Evolutionary conservation across 2,329 filamentous ascomycete species (phyloP).

Genomic region (Aspergillus fischeri): DNA sequence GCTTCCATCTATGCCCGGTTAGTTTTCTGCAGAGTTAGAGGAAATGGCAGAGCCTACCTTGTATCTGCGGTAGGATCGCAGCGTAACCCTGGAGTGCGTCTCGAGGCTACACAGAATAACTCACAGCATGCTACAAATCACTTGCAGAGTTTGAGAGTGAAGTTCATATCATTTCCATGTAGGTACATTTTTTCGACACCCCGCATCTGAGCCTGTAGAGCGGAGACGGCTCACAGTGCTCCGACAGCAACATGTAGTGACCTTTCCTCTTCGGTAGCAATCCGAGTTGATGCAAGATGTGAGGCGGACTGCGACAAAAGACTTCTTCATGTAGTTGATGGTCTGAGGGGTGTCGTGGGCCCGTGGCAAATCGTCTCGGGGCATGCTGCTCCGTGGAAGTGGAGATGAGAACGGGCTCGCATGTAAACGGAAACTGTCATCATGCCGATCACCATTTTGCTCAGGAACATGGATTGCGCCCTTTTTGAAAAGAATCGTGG

Average conservation of each 20-base stretch:
- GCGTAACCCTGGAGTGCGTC: background rate
- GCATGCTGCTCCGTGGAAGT: background rate
- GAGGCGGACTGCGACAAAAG: background rate
- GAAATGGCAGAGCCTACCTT: background rate
- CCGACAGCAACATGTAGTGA: slow-evolving; percentile 11
- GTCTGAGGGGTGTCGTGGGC: background rate
- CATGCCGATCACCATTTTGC: background rate
- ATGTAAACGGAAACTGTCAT: background rate
- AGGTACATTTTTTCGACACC: background rate
- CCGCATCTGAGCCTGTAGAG: background rate
- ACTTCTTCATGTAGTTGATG: background rate
- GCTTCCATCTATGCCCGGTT: slow-evolving; percentile 14
- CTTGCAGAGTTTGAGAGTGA: background rate
- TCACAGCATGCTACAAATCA: background rate
- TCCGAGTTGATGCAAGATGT: background rate
- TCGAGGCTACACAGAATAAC: background rate
- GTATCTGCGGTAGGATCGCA: background rate
- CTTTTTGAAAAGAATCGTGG: background rate
- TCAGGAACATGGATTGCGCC: background rate
- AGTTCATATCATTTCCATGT: background rate
- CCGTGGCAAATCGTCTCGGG: background rate
- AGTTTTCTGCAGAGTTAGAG: background rate
- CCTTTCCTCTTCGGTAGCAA: background rate
- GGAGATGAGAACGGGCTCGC: background rate
- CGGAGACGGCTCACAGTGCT: slow-evolving; percentile 24